Evolutionary conservation across 139 green algal species (phyloP), one percentile per base, ranked within the genome.

Genomic region (Closterium sp.): DNA sequence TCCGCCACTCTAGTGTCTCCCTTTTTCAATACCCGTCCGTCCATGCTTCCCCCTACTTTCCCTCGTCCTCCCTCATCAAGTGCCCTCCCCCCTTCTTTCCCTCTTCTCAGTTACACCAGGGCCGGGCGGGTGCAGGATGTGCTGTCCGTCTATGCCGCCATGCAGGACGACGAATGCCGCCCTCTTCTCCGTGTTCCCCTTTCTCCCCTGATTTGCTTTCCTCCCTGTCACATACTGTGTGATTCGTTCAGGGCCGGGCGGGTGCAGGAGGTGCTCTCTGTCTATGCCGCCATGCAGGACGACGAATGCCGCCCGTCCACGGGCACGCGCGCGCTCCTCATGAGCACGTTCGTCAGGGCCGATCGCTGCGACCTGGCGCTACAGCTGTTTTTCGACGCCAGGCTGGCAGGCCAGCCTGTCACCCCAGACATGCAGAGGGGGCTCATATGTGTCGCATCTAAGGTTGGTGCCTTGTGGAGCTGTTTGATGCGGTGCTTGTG

Each of bases 281-380:
- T 91, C 4, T 92, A 84, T 21, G 12, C 12, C 12, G 33, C 33
- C 33, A 92, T 92, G 89, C 35, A 89, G 87, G 89, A 90, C 36
- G 91, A 43, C 91, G 76, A 91, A 35, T 33, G 94, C 12, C 35
- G n/a, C 25, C 81, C 81, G 33, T 94, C 88, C 86, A 76, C 87
- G 1, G 89, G 81, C 38, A 95, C 76, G 28, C 95, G 95, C 92
- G 55, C 33, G 16, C 38, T 94, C 8, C 92, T 94, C 28, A 92
- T 94, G 34, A 91, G 38, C 87, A 94, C 91, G 16, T 95, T 94
- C 35, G 92, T 94, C 28, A 91, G 93, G 6, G 91, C 92, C 33
- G 33, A 88, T 32, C 32, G 87, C n/a, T 90, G 86, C 81, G 92
- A 94, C 4, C 35, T 93, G 87, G 92, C 92, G 34, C 43, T 95